These are phyloP conservation scores for Aspergillus sp. DNA, from an alignment of 2,329 filamentous ascomycete species.

Conservation along the genomic window DNA sequence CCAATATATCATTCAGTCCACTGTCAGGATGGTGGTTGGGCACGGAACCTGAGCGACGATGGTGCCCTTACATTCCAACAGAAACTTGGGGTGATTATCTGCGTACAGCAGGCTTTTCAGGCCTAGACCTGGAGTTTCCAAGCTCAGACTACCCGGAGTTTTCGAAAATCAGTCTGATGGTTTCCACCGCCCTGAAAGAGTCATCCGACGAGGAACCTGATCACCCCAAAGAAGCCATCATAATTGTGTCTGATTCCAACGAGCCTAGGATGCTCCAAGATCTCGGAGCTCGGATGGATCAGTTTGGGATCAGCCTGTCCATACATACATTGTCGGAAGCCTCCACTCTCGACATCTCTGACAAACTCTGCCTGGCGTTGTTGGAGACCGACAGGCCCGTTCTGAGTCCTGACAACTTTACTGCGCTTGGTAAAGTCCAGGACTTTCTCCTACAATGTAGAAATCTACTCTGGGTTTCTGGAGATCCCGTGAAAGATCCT, in stretches of 20 bases:
- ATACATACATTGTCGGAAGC: not conserved
- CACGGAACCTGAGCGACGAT: conserved; percentile 1
- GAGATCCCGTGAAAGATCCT: not conserved
- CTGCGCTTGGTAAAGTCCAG: not conserved
- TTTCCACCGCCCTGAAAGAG: not conserved
- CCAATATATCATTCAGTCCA: conserved; percentile 26
- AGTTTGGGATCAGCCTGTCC: not conserved
- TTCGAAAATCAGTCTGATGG: conserved; percentile 5
- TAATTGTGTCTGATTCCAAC: not conserved
- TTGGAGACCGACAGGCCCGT: not conserved
- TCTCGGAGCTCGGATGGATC: not conserved
- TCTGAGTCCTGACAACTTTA: not conserved
- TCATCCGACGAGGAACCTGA: not conserved
- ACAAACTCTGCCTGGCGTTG: not conserved
- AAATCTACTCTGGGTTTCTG: not conserved
- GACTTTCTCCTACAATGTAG: not conserved
- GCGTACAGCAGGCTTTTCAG: conserved; percentile 21
- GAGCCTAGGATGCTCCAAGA: not conserved
- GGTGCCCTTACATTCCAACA: conserved; percentile 2
- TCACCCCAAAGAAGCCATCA: not conserved
- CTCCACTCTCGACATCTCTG: not conserved
- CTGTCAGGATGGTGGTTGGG: conserved; percentile 36
- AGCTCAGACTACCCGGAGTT: conserved; percentile 2
- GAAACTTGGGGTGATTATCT: conserved; percentile 26
- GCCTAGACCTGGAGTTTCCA: conserved; percentile 17